phyloP scores from a whole-genome alignment of 441 rosid species.

The Eutrema salsugineum region DNA sequence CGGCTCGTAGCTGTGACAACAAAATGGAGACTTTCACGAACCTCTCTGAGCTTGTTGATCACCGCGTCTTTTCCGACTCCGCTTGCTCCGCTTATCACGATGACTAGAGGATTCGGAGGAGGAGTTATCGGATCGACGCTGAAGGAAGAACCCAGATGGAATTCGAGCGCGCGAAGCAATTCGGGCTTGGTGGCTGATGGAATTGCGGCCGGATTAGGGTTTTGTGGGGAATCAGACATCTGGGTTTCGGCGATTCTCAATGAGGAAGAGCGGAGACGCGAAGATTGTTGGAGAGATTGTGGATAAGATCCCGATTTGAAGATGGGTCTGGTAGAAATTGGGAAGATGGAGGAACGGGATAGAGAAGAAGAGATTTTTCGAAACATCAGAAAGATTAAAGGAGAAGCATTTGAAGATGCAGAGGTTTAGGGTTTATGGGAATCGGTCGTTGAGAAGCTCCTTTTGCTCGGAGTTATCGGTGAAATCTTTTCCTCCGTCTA shows the following conservation, averaged over 20 bases:
- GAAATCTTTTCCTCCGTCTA: neutral
- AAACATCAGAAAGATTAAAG: constrained; percentile 40
- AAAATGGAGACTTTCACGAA: constrained; percentile 56
- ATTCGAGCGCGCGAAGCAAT: constrained; percentile 64
- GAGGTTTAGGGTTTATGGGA: neutral
- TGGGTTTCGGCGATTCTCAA: constrained; percentile 50
- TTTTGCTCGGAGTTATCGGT: neutral
- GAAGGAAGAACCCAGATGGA: constrained; percentile 57
- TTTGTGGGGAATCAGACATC: neutral
- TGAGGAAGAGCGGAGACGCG: constrained; percentile 5
- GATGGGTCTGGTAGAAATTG: neutral
- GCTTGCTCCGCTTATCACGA: constrained; percentile 84
- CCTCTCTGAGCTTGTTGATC: constrained; percentile 57
- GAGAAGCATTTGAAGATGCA: neutral
- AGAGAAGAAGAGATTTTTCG: constrained; percentile 46
- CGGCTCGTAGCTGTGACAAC: constrained; percentile 88
- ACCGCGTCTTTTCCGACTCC: constrained; percentile 94
- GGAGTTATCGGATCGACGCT: constrained; percentile 43
- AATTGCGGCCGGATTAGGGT: constrained; percentile 32
- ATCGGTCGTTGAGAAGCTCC: neutral
- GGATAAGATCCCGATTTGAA: constrained; percentile 15
- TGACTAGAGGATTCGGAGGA: constrained; percentile 47
- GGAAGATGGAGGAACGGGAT: constrained; percentile 26
- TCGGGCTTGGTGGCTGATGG: constrained; percentile 50
- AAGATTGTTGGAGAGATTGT: neutral